Percentiles rank a stretch among this genome's conserved stretches.
Evolutionary conservation across 768 basidiomycete genomes (phyloP).

Genomic region (Podaxis rugospora): DNA sequence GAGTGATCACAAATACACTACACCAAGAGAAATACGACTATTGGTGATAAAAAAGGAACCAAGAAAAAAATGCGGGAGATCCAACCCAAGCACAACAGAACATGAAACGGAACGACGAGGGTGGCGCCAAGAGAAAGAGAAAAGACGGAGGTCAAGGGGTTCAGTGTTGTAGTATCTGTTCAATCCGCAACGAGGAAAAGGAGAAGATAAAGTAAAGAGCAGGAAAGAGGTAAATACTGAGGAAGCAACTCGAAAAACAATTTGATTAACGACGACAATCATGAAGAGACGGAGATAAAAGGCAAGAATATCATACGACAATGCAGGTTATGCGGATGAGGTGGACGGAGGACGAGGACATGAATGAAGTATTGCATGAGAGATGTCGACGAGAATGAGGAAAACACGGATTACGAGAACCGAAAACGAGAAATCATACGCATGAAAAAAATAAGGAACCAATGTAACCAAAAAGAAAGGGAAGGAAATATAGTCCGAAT

Average conservation of each 20-base stretch:
- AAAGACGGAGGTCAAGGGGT: background rate
- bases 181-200: background rate
- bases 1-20: background rate
- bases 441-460: background rate
- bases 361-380: background rate
- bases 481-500: slow-evolving; percentile 9
- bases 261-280: background rate
- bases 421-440: slow-evolving; percentile 1
- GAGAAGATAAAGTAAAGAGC: background rate
- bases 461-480: slow-evolving; percentile 8
- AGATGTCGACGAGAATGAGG: slow-evolving; percentile 13
- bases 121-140: background rate
- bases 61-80: background rate
- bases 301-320: background rate
- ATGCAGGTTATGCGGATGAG: background rate
- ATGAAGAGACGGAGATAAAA: background rate
- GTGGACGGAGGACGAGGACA: background rate
- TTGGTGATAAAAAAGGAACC: background rate
- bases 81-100: background rate
- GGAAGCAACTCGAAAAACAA: slow-evolving; percentile 5
- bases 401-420: slow-evolving; percentile 8
- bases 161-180: background rate
- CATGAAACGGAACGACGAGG: background rate
- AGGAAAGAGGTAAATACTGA: background rate
- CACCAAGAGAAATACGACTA: background rate